phyloP scores from a whole-genome alignment of 345 rosid genomes.

The Litchi chinensis region DNA sequence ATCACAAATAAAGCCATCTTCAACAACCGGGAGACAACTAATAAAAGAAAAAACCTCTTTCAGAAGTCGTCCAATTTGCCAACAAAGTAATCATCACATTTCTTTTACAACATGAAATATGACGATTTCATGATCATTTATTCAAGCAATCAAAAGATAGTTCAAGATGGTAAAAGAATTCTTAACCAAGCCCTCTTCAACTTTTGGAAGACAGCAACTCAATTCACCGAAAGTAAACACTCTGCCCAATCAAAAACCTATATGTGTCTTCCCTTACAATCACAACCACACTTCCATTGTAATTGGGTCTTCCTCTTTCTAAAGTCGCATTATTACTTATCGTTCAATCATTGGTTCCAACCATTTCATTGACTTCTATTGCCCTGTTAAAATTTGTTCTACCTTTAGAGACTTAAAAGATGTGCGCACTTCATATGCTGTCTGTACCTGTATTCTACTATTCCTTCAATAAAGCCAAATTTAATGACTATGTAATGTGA shows the following conservation, averaged over 20 bases:
- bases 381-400: not conserved
- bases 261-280: not conserved
- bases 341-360: not conserved
- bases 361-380: constrained; percentile 8
- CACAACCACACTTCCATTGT: too few species aligned
- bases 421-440: not conserved
- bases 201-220: not conserved
- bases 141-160: not conserved
- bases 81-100: not conserved
- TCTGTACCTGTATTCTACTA: not conserved
- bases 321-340: not conserved
- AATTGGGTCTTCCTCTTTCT: not conserved
- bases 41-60: not conserved
- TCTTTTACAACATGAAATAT: not conserved
- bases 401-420: not conserved
- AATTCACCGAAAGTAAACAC: not conserved
- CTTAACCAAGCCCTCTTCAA: not conserved
- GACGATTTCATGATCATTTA: not conserved
- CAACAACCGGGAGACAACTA: not conserved
- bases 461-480: not conserved
- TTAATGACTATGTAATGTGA: not conserved
- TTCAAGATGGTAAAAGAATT: not conserved
- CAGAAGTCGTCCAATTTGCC: not conserved
- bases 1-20: not conserved
- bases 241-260: not conserved